phyloP scores from a whole-genome alignment of 2,329 filamentous ascomycete genomes.

The Thielaviopsis musarum region DNA sequence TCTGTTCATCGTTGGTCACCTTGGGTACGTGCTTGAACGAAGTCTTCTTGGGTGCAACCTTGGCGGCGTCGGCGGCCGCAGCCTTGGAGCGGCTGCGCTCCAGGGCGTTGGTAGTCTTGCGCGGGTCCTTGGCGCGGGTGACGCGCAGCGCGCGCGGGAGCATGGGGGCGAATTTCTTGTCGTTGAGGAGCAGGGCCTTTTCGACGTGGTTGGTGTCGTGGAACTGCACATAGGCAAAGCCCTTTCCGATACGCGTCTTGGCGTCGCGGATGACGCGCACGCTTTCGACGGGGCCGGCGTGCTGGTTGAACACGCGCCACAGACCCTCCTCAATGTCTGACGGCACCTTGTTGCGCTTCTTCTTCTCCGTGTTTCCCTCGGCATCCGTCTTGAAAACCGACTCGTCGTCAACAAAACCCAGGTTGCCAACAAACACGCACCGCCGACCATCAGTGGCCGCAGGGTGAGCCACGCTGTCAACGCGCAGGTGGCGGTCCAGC shows the following conservation, averaged over 20 bases:
- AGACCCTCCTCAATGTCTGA: conserved; percentile 86
- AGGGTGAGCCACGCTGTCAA: conserved; percentile 82
- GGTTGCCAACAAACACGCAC: conserved; percentile 91
- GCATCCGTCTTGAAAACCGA: conserved; percentile 48
- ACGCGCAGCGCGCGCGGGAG: conserved; percentile 80
- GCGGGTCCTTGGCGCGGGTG: conserved; percentile 62
- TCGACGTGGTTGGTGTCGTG: conserved; percentile 76
- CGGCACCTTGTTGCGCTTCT: conserved; percentile 57
- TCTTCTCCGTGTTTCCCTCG: conserved; percentile 49
- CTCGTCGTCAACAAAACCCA: conserved; percentile 92
- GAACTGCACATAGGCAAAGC: conserved; percentile 96
- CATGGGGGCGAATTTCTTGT: conserved; percentile 86
- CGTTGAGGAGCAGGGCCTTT: conserved; percentile 71
- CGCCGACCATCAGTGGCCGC: conserved; percentile 66
- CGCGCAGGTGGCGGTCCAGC: conserved; percentile 74
- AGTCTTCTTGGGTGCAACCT: conserved; percentile 20
- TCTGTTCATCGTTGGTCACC: conserved; percentile 50
- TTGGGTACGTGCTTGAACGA: conserved; percentile 50
- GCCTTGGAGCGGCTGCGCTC: conserved; percentile 22
- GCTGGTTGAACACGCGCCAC: conserved; percentile 61
- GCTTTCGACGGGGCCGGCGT: conserved; percentile 70
- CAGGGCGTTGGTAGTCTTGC: conserved; percentile 38
- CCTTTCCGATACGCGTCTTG: conserved; percentile 85
- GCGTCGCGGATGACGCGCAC: conserved; percentile 84
- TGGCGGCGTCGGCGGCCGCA: conserved; percentile 21